Evolutionary conservation across 805 yeast species (phyloP), one percentile per base, ranked within the genome.

Genomic region (Blastobotrys attinorum): DNA sequence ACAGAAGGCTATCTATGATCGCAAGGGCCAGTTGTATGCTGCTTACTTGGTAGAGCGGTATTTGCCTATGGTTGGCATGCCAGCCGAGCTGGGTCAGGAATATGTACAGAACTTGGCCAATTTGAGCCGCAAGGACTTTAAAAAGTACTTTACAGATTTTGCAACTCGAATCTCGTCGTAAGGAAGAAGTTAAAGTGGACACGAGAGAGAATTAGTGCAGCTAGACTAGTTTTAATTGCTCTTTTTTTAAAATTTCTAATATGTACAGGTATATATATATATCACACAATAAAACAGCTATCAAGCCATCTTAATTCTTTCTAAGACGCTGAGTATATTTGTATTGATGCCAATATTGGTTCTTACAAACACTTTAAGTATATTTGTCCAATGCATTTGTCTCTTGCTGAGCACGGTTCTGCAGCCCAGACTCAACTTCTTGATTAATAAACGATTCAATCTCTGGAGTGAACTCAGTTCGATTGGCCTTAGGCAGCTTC

Each of bases 51-150:
- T 62, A 15, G 70, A 69, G 29, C 59, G 62, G 10, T 74, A 73
- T 50, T 64, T 75, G 50, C 75, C 75, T 15, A 66, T 65, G 31
- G 66, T 75, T 25, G 77, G 81, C 39, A 70, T 85, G 48, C 82
- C 89, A 22, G 63, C 67, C 15, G 76, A 74, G 16, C 59, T 81
- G 43, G 75, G 75, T 37, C 71, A 71, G 45, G 86, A 82, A 42
- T 76, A 87, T 52, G 71, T 84, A 29, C 68, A 72, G 44, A 72
- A 73, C 45, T 68, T 87, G 57, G 72, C 77, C 6, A 67, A 71
- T 17, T 54, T 69, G 49, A 79, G 79, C 42, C 72, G 68, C 45
- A 79, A 81, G 58, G 76, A 72, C 37, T 86, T 87, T 65, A 80
- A 77, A 59, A 83, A 81, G 65, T 84, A 75, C 58, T 81, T 81